These are phyloP conservation scores for Ophiostoma quercus DNA, from an alignment of 2,329 filamentous ascomycete species.

Conservation along the genomic window DNA sequence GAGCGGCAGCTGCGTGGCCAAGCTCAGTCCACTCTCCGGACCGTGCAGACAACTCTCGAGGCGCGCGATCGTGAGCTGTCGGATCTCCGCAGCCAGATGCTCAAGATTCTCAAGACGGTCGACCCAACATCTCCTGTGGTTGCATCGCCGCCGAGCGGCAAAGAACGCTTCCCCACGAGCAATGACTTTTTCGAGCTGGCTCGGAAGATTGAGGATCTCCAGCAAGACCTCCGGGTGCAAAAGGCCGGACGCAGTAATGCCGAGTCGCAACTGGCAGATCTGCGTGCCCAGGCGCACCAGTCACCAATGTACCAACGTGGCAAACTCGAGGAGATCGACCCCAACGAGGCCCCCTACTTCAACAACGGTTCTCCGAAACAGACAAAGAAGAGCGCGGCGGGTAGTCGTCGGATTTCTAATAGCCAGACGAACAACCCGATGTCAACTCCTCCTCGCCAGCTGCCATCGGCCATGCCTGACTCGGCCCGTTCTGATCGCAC, in stretches of 20 bases:
- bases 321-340: constrained; percentile 79
- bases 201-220: constrained; percentile 79
- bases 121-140: constrained; percentile 67
- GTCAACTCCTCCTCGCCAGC: constrained; percentile 64
- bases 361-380: constrained; percentile 58
- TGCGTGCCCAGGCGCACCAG: constrained; percentile 58
- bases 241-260: constrained; percentile 75
- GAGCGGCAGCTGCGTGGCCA: constrained; percentile 81
- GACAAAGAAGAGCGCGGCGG: constrained; percentile 56
- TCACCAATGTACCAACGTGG: constrained; percentile 48
- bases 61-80: constrained; percentile 73
- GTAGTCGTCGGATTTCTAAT: constrained; percentile 61
- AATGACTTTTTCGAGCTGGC: constrained; percentile 63
- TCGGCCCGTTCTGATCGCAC: constrained; percentile 81
- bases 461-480: constrained; percentile 59
- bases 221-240: constrained; percentile 79
- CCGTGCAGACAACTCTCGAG: constrained; percentile 73
- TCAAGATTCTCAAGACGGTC: constrained; percentile 78
- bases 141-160: constrained; percentile 47
- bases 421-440: constrained; percentile 33
- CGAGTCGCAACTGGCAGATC: constrained; percentile 73
- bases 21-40: constrained; percentile 77
- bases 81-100: constrained; percentile 72
- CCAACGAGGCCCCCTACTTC: constrained; percentile 65
- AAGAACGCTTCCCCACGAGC: constrained; percentile 20